Evolutionary conservation across 2,329 filamentous ascomycete species (phyloP), one percentile per base, ranked within the genome.

Genomic region (Aspergillus sp.): DNA sequence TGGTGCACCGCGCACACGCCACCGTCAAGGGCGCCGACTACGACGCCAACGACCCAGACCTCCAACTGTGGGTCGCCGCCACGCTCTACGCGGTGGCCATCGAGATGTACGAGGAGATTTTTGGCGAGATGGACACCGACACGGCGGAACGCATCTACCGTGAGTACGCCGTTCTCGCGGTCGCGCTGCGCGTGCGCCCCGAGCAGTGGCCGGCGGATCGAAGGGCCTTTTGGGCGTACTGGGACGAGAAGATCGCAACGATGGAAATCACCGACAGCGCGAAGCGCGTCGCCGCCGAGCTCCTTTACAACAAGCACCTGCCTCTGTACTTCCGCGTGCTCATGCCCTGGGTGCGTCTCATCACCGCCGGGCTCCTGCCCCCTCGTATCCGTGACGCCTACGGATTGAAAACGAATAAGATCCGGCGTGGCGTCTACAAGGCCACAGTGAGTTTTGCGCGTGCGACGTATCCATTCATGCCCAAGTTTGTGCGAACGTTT

Each of bases 21-120:
- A 38, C 57, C 3, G 66, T 74, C 24, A 63, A 62, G n/a, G 71
- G 70, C 2, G 50, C 58, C 4, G 54, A 54, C 14, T 73, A 73
- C 55, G 60, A 62, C 30, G 72, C 72, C 45, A 63, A 73, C 46
- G 70, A 74, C 50, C 64, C 69, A 4, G 55, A 61, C 26, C 65
- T 74, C 9, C 73, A 74, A 54, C 64, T 70, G 43, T 75, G 71
- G 73, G 71, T 74, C 11, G 71, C 72, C 0, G 67, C 72, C 1
- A 74, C 73, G 2, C 60, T 74, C 5, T 75, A 74, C 48, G 72
- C 68, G 6, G 63, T 69, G 1, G 61, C 64, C 5, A 59, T 70
- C 36, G 64, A 68, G 33, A 54, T 74, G 13, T 72, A 74, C 52
- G 63, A 73, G 53, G 59, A 65, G 45, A 55, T 73, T 16, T 71